A percentile compares a stretch with the other conserved stretches of the same genome.
Evolutionary conservation across 1,139 yeast genomes (phyloP).

Genomic region (Candida buenavistaensis): DNA sequence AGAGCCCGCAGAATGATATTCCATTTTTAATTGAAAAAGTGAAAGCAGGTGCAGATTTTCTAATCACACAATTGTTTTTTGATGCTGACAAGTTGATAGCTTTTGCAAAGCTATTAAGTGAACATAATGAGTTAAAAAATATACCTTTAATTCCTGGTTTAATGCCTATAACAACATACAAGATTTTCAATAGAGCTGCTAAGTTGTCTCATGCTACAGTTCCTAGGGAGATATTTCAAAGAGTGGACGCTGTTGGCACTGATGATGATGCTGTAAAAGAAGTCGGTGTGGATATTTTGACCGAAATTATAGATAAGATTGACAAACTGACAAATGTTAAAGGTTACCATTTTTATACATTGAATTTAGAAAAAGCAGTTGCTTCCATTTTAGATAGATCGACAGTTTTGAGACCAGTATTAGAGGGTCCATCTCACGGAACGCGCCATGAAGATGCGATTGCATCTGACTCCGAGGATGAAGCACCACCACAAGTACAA

Average conservation of each 20-base stretch:
- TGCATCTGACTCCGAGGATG: conserved; percentile 37
- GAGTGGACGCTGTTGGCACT: conserved; percentile 56
- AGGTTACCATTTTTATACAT: conserved; percentile 89
- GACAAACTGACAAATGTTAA: conserved; percentile 51
- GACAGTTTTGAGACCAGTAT: conserved; percentile 37
- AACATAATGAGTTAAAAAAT: conserved; percentile 35
- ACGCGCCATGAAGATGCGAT: conserved; percentile 31
- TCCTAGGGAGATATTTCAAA: conserved; percentile 46
- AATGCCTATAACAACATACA: conserved; percentile 94
- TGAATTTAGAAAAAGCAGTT: conserved; percentile 86
- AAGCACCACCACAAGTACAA: conserved; percentile 8
- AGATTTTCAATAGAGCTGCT: conserved; percentile 83
- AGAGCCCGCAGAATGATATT: conserved; percentile 63
- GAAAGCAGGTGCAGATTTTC: conserved; percentile 49
- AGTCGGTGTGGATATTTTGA: conserved; percentile 74
- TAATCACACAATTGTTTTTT: conserved; percentile 46
- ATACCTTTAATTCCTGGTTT: conserved; percentile 83
- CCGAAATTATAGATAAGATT: conserved; percentile 61
- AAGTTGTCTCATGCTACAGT: conserved; percentile 87
- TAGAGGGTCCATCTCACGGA: conserved; percentile 18
- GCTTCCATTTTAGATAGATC: conserved; percentile 78
- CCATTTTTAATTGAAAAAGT: conserved; percentile 62
- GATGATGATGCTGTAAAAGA: conserved; percentile 88
- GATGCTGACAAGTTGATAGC: conserved; percentile 42
- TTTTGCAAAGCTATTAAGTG: conserved; percentile 35